Percentiles rank a stretch among this genome's conserved stretches.
These are phyloP conservation scores for Aspergillus pseudonomiae DNA, from an alignment of 2,329 filamentous ascomycete species.

Conservation along the genomic window DNA sequence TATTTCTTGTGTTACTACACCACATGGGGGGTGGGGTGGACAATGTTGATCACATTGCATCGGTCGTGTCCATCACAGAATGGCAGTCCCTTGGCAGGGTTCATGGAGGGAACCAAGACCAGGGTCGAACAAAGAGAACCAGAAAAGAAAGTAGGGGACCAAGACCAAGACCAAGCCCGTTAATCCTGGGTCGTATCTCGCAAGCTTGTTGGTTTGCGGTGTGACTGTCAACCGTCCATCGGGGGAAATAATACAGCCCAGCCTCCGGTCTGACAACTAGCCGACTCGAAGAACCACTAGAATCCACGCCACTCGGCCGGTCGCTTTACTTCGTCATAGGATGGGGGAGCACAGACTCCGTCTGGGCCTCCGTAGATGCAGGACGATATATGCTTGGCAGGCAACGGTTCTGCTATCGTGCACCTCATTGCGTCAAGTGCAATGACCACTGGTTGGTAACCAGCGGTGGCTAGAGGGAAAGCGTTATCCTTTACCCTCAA, in stretches of 20 bases:
- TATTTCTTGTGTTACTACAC: constrained; percentile 7
- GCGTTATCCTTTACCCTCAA: neutral
- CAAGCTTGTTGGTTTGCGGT: constrained; percentile 5
- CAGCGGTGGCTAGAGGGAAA: neutral
- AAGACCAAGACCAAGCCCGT: neutral
- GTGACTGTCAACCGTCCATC: neutral
- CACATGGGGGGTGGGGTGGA: constrained; percentile 2
- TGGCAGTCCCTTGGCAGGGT: neutral
- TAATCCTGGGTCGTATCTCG: constrained; percentile 6
- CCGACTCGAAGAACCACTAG: neutral
- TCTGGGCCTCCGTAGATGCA: constrained; percentile 18
- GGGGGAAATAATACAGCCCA: neutral
- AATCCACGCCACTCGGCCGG: constrained; percentile 11
- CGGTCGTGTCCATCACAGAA: neutral
- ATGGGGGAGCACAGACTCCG: constrained; percentile 19
- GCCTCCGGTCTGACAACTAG: neutral
- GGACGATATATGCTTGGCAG: constrained; percentile 18
- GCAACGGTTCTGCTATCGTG: constrained; percentile 12
- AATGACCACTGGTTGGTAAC: constrained; percentile 1
- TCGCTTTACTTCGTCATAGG: constrained; percentile 7
- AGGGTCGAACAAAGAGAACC: neutral
- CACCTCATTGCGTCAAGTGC: constrained; percentile 19
- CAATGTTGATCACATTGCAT: neutral
- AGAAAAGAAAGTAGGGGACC: neutral
- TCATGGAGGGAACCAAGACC: neutral